A percentile compares a stretch with the other conserved stretches of the same genome.
phyloP scores from a whole-genome alignment of 352 stramenopile genomes.

The Phytophthora aleatoria region DNA sequence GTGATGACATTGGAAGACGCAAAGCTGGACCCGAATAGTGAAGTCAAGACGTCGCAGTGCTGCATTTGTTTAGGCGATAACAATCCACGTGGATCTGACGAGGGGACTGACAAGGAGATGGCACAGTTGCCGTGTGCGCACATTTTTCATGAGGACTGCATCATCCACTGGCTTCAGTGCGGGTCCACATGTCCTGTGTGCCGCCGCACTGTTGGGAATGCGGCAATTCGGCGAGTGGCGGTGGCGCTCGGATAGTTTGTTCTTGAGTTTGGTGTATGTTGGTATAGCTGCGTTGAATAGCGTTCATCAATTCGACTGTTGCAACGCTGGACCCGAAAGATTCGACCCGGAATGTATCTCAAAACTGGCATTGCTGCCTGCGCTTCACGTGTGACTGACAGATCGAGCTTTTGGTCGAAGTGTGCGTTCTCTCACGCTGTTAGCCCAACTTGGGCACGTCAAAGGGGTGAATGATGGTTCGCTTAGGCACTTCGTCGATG shows the following conservation, averaged over 20 bases:
- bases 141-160: constrained; percentile 64
- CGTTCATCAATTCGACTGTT: constrained; percentile 7
- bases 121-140: constrained; percentile 50
- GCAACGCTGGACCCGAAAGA: background rate
- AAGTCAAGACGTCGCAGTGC: constrained; percentile 10
- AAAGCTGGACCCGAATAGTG: background rate
- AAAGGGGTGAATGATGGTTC: constrained; percentile 14
- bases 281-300: constrained; percentile 1
- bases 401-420: background rate
- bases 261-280: background rate
- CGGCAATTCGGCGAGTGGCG: constrained; percentile 16
- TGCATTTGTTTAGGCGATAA: constrained; percentile 30
- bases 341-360: background rate
- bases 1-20: constrained; percentile 27
- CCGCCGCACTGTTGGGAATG: constrained; percentile 23
- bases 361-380: background rate
- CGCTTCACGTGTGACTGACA: too few species aligned
- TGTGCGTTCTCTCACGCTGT: too few species aligned
- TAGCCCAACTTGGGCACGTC: too few species aligned
- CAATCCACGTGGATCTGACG: background rate
- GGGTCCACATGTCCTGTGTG: constrained; percentile 61
- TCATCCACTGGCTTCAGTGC: constrained; percentile 61
- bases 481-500: constrained; percentile 1
- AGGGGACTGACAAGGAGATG: constrained; percentile 23
- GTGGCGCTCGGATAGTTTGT: constrained; percentile 13